These are phyloP conservation scores for Naumovozyma baii DNA, from an alignment of 805 yeast species.

Conservation along the genomic window DNA sequence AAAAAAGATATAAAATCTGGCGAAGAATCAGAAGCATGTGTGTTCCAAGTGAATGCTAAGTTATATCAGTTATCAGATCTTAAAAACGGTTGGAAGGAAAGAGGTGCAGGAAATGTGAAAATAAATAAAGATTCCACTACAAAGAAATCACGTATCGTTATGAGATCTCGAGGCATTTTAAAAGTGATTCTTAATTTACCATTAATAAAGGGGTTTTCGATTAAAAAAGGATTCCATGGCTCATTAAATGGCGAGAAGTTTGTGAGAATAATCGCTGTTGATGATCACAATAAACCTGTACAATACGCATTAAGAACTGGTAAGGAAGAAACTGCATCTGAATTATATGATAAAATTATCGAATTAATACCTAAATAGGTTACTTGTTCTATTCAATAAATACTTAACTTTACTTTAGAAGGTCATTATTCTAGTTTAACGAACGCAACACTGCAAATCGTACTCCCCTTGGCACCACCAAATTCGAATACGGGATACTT, in stretches of 20 bases:
- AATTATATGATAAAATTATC: conserved; percentile 37
- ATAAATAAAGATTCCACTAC: conserved; percentile 42
- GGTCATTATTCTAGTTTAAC: conserved; percentile 27
- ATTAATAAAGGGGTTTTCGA: conserved; percentile 48
- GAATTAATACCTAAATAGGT: conserved; percentile 12
- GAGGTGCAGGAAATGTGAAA: conserved; percentile 84
- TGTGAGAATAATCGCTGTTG: conserved; percentile 61
- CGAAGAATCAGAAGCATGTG: conserved; percentile 72
- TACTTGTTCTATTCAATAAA: conserved; percentile 3
- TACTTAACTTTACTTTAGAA: conserved; percentile 3
- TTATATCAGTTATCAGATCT: conserved; percentile 64
- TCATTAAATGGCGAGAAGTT: conserved; percentile 79
- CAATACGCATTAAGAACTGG: conserved; percentile 78
- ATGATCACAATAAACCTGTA: conserved; percentile 54
- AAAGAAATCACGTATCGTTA: conserved; percentile 58
- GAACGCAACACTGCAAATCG: conserved; percentile 83
- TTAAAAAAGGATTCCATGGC: conserved; percentile 75
- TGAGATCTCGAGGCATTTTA: conserved; percentile 83
- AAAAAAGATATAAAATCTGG: conserved; percentile 67
- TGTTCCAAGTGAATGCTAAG: conserved; percentile 65
- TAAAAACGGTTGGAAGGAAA: conserved; percentile 85
- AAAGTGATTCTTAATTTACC: conserved; percentile 75
- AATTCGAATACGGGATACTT: conserved; percentile 76
- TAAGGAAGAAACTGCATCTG: conserved; percentile 48
- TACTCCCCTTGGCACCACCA: conserved; percentile 82